These are phyloP conservation scores for Blastobotrys ciferrii DNA, from an alignment of 1,139 yeast species.

Conservation along the genomic window DNA sequence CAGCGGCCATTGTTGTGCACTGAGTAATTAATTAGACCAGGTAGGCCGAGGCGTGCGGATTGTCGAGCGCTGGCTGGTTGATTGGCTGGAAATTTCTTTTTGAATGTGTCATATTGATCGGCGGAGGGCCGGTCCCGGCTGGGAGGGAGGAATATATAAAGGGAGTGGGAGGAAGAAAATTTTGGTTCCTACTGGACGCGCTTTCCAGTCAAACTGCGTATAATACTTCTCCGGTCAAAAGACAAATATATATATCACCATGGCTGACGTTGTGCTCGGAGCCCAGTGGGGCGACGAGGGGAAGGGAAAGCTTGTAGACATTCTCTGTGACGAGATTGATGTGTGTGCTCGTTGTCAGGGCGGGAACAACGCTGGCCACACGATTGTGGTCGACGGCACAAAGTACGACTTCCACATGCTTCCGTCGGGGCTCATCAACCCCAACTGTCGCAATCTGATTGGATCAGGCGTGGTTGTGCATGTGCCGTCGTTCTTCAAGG, in stretches of 20 bases:
- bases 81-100: constrained; percentile 3
- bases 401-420: constrained; percentile 98
- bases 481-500: constrained; percentile 88
- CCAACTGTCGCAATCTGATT: constrained; percentile 80
- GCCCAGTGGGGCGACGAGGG: constrained; percentile 99
- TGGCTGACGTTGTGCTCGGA: constrained; percentile 94
- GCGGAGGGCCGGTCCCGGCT: not conserved
- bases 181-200: constrained; percentile 23
- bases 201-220: constrained; percentile 19
- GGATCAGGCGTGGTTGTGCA: constrained; percentile 98
- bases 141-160: constrained; percentile 10
- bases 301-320: constrained; percentile 93
- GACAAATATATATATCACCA: constrained; percentile 28
- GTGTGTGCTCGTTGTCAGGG: constrained; percentile 99
- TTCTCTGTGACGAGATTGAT: constrained; percentile 88
- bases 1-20: no score
- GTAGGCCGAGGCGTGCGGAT: no score
- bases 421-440: constrained; percentile 94
- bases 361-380: constrained; percentile 99
- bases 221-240: constrained; percentile 7
- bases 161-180: constrained; percentile 7
- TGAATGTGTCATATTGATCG: not conserved
- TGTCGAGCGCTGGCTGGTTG: no score
- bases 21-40: no score
- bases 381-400: constrained; percentile 83